Percentiles rank a stretch among this genome's conserved stretches.
phyloP scores from a whole-genome alignment of 2,329 filamentous ascomycete species.

The Zymoseptoria passerinii region DNA sequence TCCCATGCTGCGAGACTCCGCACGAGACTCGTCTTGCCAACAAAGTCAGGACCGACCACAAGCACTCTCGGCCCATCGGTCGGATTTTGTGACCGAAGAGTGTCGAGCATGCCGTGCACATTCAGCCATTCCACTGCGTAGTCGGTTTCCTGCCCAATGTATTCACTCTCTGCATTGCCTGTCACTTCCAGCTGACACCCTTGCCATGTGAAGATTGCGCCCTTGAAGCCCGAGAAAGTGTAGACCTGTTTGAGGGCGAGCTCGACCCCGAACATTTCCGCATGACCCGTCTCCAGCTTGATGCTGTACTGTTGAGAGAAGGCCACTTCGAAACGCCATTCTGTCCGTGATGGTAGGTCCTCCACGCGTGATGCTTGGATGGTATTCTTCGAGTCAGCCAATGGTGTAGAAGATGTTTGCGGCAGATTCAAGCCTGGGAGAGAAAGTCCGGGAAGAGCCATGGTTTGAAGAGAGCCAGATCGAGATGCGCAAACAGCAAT shows the following conservation, averaged over 20 bases:
- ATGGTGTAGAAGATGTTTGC: constrained; percentile 19
- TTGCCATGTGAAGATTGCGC: constrained; percentile 85
- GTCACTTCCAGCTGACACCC: constrained; percentile 79
- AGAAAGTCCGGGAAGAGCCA: constrained; percentile 41
- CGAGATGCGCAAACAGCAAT: neutral
- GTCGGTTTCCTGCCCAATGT: constrained; percentile 69
- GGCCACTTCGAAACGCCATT: constrained; percentile 36
- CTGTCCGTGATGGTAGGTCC: constrained; percentile 38
- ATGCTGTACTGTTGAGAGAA: constrained; percentile 31
- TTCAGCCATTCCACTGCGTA: constrained; percentile 69
- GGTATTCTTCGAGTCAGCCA: constrained; percentile 10
- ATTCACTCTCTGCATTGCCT: constrained; percentile 60
- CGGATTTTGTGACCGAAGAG: constrained; percentile 47
- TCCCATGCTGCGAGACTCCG: constrained; percentile 66
- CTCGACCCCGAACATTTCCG: constrained; percentile 92
- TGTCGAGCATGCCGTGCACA: constrained; percentile 77
- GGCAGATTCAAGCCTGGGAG: constrained; percentile 30
- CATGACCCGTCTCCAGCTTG: constrained; percentile 68
- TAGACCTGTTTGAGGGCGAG: constrained; percentile 74
- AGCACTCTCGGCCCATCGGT: constrained; percentile 63
- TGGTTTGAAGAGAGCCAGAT: neutral
- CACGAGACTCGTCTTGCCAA: constrained; percentile 55
- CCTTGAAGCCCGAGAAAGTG: constrained; percentile 71
- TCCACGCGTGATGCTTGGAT: constrained; percentile 29
- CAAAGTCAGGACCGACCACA: constrained; percentile 66